These are phyloP conservation scores for Vanilla planifolia DNA, from an alignment of 106 monocot species.

Conservation along the genomic window DNA sequence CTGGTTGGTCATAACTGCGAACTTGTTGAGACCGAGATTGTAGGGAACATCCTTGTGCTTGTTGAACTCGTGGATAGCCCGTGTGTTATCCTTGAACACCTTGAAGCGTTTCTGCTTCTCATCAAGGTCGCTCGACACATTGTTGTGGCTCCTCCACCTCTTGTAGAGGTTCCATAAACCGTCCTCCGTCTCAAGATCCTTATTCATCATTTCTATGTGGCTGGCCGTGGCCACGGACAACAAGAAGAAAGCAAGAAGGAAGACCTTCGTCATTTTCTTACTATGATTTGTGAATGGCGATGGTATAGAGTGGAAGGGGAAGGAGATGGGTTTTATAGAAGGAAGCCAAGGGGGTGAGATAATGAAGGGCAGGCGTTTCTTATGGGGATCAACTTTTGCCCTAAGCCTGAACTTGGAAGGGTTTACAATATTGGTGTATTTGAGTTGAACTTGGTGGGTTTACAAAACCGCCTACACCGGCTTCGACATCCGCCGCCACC, in stretches of 20 bases:
- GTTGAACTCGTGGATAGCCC: conserved; percentile 46
- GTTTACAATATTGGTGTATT: no score
- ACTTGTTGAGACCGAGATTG: conserved; percentile 47
- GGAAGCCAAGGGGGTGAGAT: no score
- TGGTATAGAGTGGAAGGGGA: neutral
- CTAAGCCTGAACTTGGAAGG: no score
- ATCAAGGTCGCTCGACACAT: conserved; percentile 25
- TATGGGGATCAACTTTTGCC: neutral
- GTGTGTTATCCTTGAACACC: conserved; percentile 50
- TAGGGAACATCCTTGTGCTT: conserved; percentile 21
- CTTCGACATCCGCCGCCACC: no score
- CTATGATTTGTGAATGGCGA: neutral
- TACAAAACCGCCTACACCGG: no score
- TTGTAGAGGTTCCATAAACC: conserved; percentile 53
- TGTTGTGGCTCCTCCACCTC: conserved; percentile 54
- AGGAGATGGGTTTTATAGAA: neutral
- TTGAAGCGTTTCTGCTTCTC: conserved; percentile 53
- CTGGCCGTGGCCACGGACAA: neutral
- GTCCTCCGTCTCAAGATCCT: conserved; percentile 53
- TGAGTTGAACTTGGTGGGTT: no score
- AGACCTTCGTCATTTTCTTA: neutral
- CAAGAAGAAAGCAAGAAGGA: neutral
- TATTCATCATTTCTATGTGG: conserved; percentile 20
- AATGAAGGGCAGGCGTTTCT: neutral
- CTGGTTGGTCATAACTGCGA: conserved; percentile 39